Conservation (phyloP, 2,329 filamentous ascomycete species). For the Nannizziopsis arthrosporioides region DNA sequence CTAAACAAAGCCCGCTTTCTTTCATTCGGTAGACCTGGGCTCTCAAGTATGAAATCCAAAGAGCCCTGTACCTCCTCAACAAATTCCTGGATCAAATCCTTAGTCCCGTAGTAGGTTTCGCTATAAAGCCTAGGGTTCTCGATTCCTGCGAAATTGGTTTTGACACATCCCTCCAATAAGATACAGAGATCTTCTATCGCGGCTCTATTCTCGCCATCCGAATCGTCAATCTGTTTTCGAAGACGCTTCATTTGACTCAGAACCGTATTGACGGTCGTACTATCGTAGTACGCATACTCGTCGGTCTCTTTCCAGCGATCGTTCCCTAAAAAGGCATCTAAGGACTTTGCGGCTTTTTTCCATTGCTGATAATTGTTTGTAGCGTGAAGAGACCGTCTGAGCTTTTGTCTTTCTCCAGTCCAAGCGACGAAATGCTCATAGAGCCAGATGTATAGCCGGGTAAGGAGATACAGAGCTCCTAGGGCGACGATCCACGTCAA, state of each 20-base stretch:
- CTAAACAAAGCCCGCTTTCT: conserved; percentile 77
- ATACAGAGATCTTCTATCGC: conserved; percentile 64
- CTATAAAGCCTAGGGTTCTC: conserved; percentile 93
- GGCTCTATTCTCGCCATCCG: conserved; percentile 26
- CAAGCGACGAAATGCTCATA: conserved; percentile 90
- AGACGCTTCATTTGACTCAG: conserved; percentile 55
- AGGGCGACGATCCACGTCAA: conserved; percentile 69
- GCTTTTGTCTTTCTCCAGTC: conserved; percentile 62
- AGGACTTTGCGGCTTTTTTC: conserved; percentile 62
- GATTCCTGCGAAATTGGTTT: conserved; percentile 92
- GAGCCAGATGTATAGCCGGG: conserved; percentile 75
- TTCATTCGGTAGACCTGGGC: conserved; percentile 54
- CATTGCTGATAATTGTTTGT: conserved; percentile 72
- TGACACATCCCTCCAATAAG: conserved; percentile 79
- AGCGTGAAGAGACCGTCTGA: conserved; percentile 59
- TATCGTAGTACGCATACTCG: conserved; percentile 71
- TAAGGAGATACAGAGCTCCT: conserved; percentile 62
- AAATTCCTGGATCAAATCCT: conserved; percentile 80
- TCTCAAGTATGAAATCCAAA: conserved; percentile 57
- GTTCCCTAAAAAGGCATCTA: conserved; percentile 73
- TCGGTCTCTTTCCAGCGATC: conserved; percentile 39
- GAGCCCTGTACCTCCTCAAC: conserved; percentile 55
- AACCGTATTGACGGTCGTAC: conserved; percentile 66
- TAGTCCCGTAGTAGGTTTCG: conserved; percentile 97
- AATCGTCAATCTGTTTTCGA: conserved; percentile 32